A percentile compares a stretch with the other conserved stretches of the same genome.
These are phyloP conservation scores for Tanozyma kutaoensis DNA, from an alignment of 805 yeast genomes.

Conservation along the genomic window DNA sequence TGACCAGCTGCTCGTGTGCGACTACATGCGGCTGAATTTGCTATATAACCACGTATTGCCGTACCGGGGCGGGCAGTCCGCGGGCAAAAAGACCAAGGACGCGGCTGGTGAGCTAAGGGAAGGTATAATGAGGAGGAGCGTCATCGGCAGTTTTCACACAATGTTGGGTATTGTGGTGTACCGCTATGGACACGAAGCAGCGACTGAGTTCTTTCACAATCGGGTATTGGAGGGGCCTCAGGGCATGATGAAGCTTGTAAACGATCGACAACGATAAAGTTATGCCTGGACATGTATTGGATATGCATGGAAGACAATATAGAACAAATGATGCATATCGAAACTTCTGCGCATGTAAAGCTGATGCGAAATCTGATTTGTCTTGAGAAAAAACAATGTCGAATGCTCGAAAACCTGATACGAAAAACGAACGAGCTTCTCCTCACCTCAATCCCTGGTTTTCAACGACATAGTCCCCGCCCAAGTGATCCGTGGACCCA, in stretches of 20 bases:
- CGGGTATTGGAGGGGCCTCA: too few species aligned
- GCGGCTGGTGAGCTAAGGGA: constrained; percentile 1
- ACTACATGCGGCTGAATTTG: constrained; percentile 18
- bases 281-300: too few species aligned
- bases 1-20: constrained; percentile 10
- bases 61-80: constrained; percentile 13
- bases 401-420: too few species aligned
- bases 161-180: constrained; percentile 20
- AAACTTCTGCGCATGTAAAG: too few species aligned
- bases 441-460: constrained; percentile 7
- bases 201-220: too few species aligned
- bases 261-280: too few species aligned
- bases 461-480: constrained; percentile 19
- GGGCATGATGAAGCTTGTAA: too few species aligned
- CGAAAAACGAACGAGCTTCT: too few species aligned
- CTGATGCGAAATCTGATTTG: too few species aligned
- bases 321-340: too few species aligned
- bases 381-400: too few species aligned
- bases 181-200: constrained; percentile 13
- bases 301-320: too few species aligned
- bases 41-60: constrained; percentile 17
- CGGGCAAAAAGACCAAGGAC: constrained; percentile 3
- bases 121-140: constrained; percentile 9
- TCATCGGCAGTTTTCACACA: constrained; percentile 24
- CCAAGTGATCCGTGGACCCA: constrained; percentile 61